These are phyloP conservation scores for Coniochaeta sp. DNA, from an alignment of 2,329 filamentous ascomycete genomes.

Conservation along the genomic window DNA sequence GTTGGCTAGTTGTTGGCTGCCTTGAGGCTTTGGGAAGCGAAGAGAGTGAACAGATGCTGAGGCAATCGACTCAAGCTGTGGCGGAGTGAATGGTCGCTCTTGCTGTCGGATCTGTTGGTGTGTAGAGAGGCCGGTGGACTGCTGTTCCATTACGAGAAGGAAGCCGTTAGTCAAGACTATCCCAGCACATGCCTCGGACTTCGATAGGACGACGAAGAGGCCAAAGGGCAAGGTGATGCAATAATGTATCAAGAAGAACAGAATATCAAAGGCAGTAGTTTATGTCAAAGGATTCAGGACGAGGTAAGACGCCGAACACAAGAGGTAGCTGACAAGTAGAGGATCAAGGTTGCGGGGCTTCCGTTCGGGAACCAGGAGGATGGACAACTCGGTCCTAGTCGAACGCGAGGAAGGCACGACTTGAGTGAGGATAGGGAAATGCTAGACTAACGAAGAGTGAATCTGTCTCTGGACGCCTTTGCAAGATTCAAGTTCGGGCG, in stretches of 20 bases:
- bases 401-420: neutral
- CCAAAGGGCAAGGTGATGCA: neutral
- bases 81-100: neutral
- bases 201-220: slow-evolving; percentile 10
- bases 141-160: slow-evolving; percentile 46
- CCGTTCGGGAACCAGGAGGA: neutral
- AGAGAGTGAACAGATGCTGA: slow-evolving; percentile 41
- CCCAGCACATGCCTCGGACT: slow-evolving; percentile 28
- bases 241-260: neutral
- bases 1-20: slow-evolving; percentile 47
- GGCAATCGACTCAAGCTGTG: slow-evolving; percentile 9
- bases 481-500: neutral
- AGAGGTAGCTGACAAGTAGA: neutral
- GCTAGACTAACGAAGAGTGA: neutral
- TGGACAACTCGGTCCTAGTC: neutral
- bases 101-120: neutral
- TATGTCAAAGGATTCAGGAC: neutral
- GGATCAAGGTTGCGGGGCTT: neutral
- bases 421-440: neutral
- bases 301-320: neutral
- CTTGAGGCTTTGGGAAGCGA: slow-evolving; percentile 49
- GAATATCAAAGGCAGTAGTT: neutral
- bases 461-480: neutral
- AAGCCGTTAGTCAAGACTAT: slow-evolving; percentile 22
- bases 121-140: slow-evolving; percentile 15